Evolutionary conservation across 805 yeast species (phyloP), one percentile per base, ranked within the genome.

Genomic region (Debaryomyces maramus): DNA sequence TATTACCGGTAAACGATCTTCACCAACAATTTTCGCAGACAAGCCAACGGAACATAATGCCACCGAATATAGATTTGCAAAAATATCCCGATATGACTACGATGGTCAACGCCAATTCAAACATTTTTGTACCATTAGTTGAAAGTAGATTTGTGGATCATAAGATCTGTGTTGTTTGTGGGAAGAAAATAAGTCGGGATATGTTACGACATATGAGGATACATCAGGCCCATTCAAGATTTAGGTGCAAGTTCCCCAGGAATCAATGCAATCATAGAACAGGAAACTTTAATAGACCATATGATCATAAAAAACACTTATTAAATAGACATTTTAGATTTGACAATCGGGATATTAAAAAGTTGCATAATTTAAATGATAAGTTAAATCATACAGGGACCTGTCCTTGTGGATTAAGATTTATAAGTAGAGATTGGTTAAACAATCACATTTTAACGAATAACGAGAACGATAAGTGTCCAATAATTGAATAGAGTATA

Each of bases 261-360:
- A 61, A 61, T n/a, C 59, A 60, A 32, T 81, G 87, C 52, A 60
- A 71, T 3, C 86, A 81, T 54, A 78, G 73, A 50, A 69, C 80
- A 10, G 81, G 85, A 20, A 76, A 67, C 50, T 81, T 81, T 63
- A 81, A 81, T 59, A 64, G 88, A 35, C 84, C 83, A 5, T 81
- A 81, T 55, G 88, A 81, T 55, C 80, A 67, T 65, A 81, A 81
- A 52, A 81, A 81, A 52, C 88, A 81, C 52, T 57, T 81, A 39
- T 60, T 81, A 29, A 82, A 80, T 52, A 65, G 73, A 38, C 88
- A 81, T 48, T 81, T 81, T 53, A 56, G 55, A 34, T 80, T 80
- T 53, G 81, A 78, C 46, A 66, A 76, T 41, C 63, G 65, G 4
- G 53, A 60, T 26, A 69, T 70, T 8, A 70, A 70, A 37, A 64